Evolutionary conservation across 352 stramenopile species (phyloP).

Genomic region (Phytophthora boehmeriae): DNA sequence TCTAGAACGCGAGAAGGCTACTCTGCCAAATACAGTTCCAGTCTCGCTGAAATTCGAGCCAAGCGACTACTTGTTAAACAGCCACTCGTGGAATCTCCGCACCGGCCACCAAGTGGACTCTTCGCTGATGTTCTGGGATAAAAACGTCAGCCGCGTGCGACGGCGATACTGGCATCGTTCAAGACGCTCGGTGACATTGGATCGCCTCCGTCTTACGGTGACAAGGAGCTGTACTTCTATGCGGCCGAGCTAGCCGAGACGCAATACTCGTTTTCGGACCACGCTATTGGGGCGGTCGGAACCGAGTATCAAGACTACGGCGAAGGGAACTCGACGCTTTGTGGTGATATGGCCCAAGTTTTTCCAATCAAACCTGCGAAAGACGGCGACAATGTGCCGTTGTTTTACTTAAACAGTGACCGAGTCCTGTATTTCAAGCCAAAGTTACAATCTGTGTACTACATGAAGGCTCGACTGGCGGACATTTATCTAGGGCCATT

Average conservation of each 20-base stretch:
- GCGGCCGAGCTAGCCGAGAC: constrained; percentile 56
- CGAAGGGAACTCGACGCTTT: constrained; percentile 31
- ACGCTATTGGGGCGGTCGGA: constrained; percentile 28
- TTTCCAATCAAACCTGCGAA: constrained; percentile 24
- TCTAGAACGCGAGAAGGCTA: constrained; percentile 28
- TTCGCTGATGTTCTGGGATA: constrained; percentile 61
- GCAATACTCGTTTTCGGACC: constrained; percentile 54
- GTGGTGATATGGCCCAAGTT: constrained; percentile 29
- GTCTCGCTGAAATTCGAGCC: constrained; percentile 34
- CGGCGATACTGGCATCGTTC: constrained; percentile 50
- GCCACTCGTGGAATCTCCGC: constrained; percentile 53
- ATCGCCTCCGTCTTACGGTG: constrained; percentile 45
- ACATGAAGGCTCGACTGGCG: constrained; percentile 42
- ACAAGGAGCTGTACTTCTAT: constrained; percentile 65
- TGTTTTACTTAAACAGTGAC: constrained; percentile 70
- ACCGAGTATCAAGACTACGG: constrained; percentile 25
- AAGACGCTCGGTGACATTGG: constrained; percentile 26
- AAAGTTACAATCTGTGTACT: constrained; percentile 40
- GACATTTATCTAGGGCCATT: constrained; percentile 50
- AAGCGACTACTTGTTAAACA: constrained; percentile 40
- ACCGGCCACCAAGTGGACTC: constrained; percentile 60
- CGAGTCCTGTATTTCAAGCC: constrained; percentile 42
- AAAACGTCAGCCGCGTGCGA: constrained; percentile 49
- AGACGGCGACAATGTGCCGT: constrained; percentile 14
- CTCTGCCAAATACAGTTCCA: constrained; percentile 15